These are phyloP conservation scores for Drosera capensis DNA, from an alignment of 148 eudicot genomes.

Conservation along the genomic window DNA sequence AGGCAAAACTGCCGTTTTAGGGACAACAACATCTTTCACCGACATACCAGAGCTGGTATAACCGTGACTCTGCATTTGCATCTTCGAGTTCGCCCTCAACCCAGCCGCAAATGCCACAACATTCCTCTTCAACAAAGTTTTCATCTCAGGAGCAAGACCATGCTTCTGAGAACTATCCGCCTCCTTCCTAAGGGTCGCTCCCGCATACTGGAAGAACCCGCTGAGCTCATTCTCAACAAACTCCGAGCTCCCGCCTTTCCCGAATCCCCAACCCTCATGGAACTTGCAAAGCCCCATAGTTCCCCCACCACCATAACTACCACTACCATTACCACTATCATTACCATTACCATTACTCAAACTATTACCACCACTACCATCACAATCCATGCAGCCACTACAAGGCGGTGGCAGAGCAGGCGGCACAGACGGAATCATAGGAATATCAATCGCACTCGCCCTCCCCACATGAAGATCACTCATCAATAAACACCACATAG, in stretches of 20 bases:
- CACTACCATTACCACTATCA: conserved; percentile 21
- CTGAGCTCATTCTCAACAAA: conserved; percentile 40
- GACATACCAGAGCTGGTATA: conserved; percentile 25
- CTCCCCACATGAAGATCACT: conserved; percentile 92
- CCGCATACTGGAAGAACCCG: conserved; percentile 37
- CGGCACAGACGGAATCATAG: conserved; percentile 43
- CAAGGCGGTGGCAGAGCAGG: no score
- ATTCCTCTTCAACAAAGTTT: conserved; percentile 64
- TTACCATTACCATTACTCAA: conserved; percentile 22
- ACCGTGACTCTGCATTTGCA: conserved; percentile 35
- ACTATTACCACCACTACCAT: conserved; percentile 16
- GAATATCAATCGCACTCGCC: conserved; percentile 80
- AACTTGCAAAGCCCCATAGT: conserved; percentile 58
- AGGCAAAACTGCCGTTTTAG: no score
- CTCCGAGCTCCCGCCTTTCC: conserved; percentile 43
- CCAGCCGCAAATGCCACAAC: conserved; percentile 94
- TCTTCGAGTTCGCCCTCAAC: conserved; percentile 39
- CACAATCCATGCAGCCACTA: no score
- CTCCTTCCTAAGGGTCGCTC: conserved; percentile 45
- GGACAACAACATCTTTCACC: no score
- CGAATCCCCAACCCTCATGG: conserved; percentile 89
- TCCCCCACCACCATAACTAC: conserved; percentile 28
- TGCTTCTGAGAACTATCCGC: conserved; percentile 85
- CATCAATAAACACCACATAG: conserved; percentile 98
- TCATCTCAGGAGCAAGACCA: conserved; percentile 85